Conservation (phyloP, 108 stramenopile genomes). For the Cyclotella cryptica region DNA sequence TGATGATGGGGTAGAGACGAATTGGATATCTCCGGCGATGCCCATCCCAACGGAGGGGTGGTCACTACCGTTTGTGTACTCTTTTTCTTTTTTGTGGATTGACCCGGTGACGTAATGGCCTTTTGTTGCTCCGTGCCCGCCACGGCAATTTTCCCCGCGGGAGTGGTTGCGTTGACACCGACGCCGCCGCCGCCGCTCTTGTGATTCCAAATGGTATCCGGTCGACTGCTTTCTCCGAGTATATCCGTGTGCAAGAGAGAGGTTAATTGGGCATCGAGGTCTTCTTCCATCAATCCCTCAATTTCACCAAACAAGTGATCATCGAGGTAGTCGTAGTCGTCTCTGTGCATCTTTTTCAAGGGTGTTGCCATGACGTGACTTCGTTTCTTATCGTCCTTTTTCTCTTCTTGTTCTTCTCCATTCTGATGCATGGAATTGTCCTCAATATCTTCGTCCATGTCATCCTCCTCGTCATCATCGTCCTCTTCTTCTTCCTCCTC, state of each 20-base stretch:
- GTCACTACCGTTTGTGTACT: constrained; percentile 55
- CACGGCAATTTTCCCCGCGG: constrained; percentile 16
- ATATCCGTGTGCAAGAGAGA: constrained; percentile 41
- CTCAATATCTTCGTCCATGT: constrained; percentile 4
- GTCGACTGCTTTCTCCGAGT: constrained; percentile 6
- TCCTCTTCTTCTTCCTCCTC: constrained; percentile 57
- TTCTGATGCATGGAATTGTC: constrained; percentile 6
- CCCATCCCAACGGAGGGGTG: constrained; percentile 28
- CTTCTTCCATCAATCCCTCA: constrained; percentile 85
- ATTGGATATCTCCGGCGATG: constrained; percentile 6
- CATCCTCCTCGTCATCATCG: too few relatives aligned
- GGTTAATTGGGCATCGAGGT: constrained; percentile 83
- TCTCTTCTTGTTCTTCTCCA: neutral
- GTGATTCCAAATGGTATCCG: neutral
- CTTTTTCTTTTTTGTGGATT: constrained; percentile 51
- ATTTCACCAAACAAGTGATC: constrained; percentile 57
- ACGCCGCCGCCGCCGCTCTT: neutral
- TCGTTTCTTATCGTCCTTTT: constrained; percentile 4
- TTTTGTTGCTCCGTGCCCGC: constrained; percentile 41
- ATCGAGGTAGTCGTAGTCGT: constrained; percentile 1
- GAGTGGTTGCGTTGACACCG: neutral
- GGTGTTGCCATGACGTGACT: neutral
- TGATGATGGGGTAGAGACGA: neutral
- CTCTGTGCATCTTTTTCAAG: neutral
- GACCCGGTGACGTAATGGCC: constrained; percentile 49